Conservation (phyloP, 805 yeast genomes). For the Candida schatavii region DNA sequence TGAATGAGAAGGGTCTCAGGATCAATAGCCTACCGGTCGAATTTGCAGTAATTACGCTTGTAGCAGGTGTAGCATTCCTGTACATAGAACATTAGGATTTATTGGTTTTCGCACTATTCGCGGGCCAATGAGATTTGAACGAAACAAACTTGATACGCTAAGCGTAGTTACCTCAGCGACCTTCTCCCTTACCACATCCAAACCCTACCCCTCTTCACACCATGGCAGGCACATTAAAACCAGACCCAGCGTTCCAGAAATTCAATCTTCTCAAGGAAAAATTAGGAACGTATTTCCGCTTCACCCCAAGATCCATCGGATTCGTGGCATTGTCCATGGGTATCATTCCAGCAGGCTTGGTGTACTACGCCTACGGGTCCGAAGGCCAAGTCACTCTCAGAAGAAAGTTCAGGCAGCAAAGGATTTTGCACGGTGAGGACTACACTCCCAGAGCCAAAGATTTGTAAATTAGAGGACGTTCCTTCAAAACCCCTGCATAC, state of each 20-base stretch:
- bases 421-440: constrained; percentile 33
- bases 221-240: constrained; percentile 46
- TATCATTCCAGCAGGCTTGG: constrained; percentile 34
- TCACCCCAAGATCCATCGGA: constrained; percentile 35
- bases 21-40: too few species aligned
- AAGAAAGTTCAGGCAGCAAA: constrained; percentile 34
- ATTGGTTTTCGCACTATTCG: background rate
- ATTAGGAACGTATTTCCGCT: constrained; percentile 40
- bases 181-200: background rate
- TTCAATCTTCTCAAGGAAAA: constrained; percentile 42
- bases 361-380: constrained; percentile 32
- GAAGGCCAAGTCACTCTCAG: constrained; percentile 37
- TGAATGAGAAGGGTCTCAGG: too few species aligned
- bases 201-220: too few species aligned
- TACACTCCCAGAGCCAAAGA: constrained; percentile 45
- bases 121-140: constrained; percentile 6
- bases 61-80: too few species aligned
- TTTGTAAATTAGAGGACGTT: too few species aligned
- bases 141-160: too few species aligned
- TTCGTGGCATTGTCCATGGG: constrained; percentile 39
- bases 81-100: too few species aligned
- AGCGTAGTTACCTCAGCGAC: too few species aligned
- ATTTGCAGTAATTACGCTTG: too few species aligned
- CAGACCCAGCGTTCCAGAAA: constrained; percentile 40
- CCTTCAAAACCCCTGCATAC: too few species aligned